phyloP scores from a whole-genome alignment of 192 early-diverging fungal genomes.

The Phlyctochytrium planicorne region DNA sequence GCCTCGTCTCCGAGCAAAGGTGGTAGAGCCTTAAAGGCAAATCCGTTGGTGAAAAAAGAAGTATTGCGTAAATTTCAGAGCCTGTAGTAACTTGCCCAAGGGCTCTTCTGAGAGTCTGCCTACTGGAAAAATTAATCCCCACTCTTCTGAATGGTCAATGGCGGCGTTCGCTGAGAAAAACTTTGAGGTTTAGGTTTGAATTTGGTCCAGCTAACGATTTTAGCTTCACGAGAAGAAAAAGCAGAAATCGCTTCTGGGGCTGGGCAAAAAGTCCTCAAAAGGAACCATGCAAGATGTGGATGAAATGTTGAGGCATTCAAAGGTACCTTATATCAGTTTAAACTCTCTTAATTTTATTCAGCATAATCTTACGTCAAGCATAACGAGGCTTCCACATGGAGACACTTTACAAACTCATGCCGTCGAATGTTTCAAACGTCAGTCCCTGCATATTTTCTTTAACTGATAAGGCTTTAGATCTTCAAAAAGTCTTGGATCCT shows the following conservation, averaged over 20 bases:
- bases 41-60: constrained; percentile 34
- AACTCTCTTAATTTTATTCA: constrained; percentile 10
- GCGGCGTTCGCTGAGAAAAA: constrained; percentile 37
- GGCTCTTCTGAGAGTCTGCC: constrained; percentile 30
- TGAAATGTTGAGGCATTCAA: constrained; percentile 37
- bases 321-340: constrained; percentile 27
- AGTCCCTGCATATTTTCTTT: background rate
- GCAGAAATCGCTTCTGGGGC: constrained; percentile 1
- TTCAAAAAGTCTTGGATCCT: constrained; percentile 39
- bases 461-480: constrained; percentile 6
- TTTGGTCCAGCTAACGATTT: constrained; percentile 16
- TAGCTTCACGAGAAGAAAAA: constrained; percentile 25
- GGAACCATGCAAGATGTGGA: constrained; percentile 23
- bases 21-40: constrained; percentile 14
- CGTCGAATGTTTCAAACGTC: constrained; percentile 38
- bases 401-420: constrained; percentile 22
- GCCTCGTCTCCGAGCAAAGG: background rate
- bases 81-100: no score
- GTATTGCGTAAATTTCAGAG: no score
- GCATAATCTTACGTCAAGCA: constrained; percentile 17
- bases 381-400: constrained; percentile 36
- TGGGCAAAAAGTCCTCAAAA: constrained; percentile 8
- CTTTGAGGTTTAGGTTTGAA: constrained; percentile 33
- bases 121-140: constrained; percentile 28
- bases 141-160: constrained; percentile 30